Base-by-base conservation (phyloP, 768 basidiomycete species). In the Agaricus subrufescens region DNA sequence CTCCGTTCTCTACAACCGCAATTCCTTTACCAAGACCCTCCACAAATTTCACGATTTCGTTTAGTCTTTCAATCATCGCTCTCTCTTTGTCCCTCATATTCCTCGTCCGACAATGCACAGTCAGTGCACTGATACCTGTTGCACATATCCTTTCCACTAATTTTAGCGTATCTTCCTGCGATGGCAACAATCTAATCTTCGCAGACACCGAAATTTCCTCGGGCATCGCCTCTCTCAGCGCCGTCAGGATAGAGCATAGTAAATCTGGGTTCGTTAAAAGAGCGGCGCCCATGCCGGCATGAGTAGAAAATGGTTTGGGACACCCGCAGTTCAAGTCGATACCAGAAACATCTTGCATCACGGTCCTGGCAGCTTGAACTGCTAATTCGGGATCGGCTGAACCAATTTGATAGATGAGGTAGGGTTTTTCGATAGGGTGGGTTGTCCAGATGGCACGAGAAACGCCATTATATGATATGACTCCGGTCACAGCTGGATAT, bases 311-410 rank as follows among this genome's bases (percentile, higher is more conserved):
- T 0, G 94, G 91, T 64, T 96, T 96, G 0, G 95, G 95, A 66
- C 96, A 99, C 0, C 96, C 97, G 66, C 97, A 98, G 69, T 98
- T 98, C 58, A 99, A 86, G 68, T 98, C 97, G 63, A 99, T 79
- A 19, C 95, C 97, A 0, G 94, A 86, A 30, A 99, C 86, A 64
- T 99, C 97, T 34, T 89, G 74, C 71, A 86, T 79, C 39, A 99
- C 91, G 0, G 79, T 82, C 64, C 86, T 84, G 4, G 97, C 94
- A 1, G 97, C 96, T 73, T 94, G 81, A 2, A 97, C 91, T 9
- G 97, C 97, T 52, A 95, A 81, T 15, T 88, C 86, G 3, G 95
- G 95, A 65, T 90, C 82, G 6, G 95, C 78, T 19, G 93, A 90
- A 42, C 97, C 96, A 58, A 98, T 88, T 71, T 99, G 97, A 76